Evolutionary conservation across 345 rosid species (phyloP).

Genomic region (Odontarrhena argentea): DNA sequence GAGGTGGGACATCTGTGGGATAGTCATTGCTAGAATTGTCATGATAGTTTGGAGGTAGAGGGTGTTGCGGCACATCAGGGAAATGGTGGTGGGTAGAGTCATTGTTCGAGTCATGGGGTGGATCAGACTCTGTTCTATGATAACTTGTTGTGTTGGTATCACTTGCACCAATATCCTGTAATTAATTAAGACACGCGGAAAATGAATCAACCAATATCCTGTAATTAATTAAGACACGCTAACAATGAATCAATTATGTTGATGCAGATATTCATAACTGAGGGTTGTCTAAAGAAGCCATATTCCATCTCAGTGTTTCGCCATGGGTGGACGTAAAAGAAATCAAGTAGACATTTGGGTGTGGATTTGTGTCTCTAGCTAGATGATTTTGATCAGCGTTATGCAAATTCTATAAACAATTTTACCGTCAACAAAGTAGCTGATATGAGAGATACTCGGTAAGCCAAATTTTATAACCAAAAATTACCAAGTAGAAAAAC

Average conservation of each 20-base stretch:
- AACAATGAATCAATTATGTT: constrained; percentile 11
- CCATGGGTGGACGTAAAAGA: neutral
- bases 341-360: neutral
- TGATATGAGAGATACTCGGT: neutral
- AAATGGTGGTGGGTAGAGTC: constrained; percentile 52
- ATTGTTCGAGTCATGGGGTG: constrained; percentile 53
- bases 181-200: constrained; percentile 19
- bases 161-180: constrained; percentile 63
- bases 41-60: constrained; percentile 52
- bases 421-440: neutral
- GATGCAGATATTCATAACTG: constrained; percentile 20
- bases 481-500: constrained; percentile 18
- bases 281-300: neutral
- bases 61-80: constrained; percentile 48
- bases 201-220: constrained; percentile 51
- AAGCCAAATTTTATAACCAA: neutral
- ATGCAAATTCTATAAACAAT: constrained; percentile 3
- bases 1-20: constrained; percentile 48
- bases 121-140: constrained; percentile 50
- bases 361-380: constrained; percentile 9
- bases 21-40: constrained; percentile 44
- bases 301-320: neutral
- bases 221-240: constrained; percentile 37
- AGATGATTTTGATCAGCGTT: neutral
- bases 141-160: constrained; percentile 49